Evolutionary conservation across 352 stramenopile species (phyloP).

Genomic region (Pythium rishiriense): DNA sequence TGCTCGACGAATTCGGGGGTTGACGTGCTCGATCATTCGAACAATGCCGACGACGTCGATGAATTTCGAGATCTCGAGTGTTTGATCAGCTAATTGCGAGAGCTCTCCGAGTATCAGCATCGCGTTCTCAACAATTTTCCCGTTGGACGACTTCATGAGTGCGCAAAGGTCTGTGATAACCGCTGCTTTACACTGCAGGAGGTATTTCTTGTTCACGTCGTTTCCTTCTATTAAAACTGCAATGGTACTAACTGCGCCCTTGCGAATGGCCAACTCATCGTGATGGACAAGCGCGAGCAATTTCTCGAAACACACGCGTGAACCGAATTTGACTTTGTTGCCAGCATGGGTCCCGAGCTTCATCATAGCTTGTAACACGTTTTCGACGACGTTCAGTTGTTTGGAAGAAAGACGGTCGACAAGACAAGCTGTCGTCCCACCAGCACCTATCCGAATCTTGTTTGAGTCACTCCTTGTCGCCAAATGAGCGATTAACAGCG

Average conservation of each 20-base stretch:
- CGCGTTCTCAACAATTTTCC: slow-evolving; percentile 66
- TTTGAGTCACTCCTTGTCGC: slow-evolving; percentile 62
- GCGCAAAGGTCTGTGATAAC: slow-evolving; percentile 60
- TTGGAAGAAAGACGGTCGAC: slow-evolving; percentile 72
- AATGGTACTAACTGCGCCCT: slow-evolving; percentile 57
- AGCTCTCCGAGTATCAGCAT: slow-evolving; percentile 75
- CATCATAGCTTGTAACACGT: slow-evolving; percentile 60
- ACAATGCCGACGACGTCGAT: slow-evolving; percentile 67
- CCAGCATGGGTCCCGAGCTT: slow-evolving; percentile 71
- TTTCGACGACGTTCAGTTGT: slow-evolving; percentile 65
- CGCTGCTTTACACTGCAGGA: slow-evolving; percentile 57
- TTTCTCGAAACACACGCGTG: slow-evolving; percentile 74
- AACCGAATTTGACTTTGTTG: slow-evolving; percentile 80
- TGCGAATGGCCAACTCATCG: slow-evolving; percentile 61
- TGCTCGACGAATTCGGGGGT: slow-evolving; percentile 55
- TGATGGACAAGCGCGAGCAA: slow-evolving; percentile 64
- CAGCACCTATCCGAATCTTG: slow-evolving; percentile 60
- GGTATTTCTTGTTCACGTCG: slow-evolving; percentile 66
- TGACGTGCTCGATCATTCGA: slow-evolving; percentile 59
- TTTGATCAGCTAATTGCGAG: slow-evolving; percentile 57
- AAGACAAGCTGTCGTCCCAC: slow-evolving; percentile 38
- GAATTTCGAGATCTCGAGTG: slow-evolving; percentile 67
- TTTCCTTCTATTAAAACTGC: slow-evolving; percentile 67
- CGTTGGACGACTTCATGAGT: slow-evolving; percentile 61
- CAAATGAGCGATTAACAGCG: slow-evolving; percentile 57